Evolutionary conservation across 1,139 yeast species (phyloP), one percentile per base, ranked within the genome.

Genomic region (Yamadazyma pseudoaaseri): DNA sequence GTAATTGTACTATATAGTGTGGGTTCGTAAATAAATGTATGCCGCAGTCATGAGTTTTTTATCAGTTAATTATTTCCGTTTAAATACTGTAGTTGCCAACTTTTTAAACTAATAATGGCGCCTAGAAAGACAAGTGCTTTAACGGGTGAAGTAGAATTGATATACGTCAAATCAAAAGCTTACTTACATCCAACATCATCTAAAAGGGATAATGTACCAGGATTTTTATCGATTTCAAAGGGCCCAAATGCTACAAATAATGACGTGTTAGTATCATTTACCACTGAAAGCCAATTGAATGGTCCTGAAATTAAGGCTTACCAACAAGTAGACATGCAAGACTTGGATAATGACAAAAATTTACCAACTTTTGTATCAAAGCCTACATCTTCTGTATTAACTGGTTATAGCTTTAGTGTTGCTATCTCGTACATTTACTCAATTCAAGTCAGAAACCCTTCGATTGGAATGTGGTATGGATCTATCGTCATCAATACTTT

Each of bases 401-500:
- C 82, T 1, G 75, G 84, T 1, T 86, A 77, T 56, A 76, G 86
- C 9, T 86, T 85, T 57, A 73, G 80, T 12, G 55, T 81, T 16
- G 72, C 81, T 1, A 57, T 87, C 8, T 60, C 75, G 16, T 76
- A 70, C 39, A 56, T 92, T 3, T 90, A 81, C 54, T 84, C 95
- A 17, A 68, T 92, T 29, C 96, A 90, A 55, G 74, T 84, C 8
- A 72, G 97, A 37, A 81, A 81, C 5, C 96, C 97, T 2, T 79
- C 89, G 1, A 63, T 73, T 15, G 94, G 96, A 1, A 83, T 86
- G 81, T 92, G 97, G 96, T 77, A 77, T 61, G 99, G 99, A 0
- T 85, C 95, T 0, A 63, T 90, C 13, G 67, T 87, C 2, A 60
- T 90, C 29, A 83, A 87, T 57, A 73, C 86, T 4, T 74, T 77